These are phyloP conservation scores for Zelonia costaricensis DNA, from an alignment of 208 protist species.

Conservation along the genomic window DNA sequence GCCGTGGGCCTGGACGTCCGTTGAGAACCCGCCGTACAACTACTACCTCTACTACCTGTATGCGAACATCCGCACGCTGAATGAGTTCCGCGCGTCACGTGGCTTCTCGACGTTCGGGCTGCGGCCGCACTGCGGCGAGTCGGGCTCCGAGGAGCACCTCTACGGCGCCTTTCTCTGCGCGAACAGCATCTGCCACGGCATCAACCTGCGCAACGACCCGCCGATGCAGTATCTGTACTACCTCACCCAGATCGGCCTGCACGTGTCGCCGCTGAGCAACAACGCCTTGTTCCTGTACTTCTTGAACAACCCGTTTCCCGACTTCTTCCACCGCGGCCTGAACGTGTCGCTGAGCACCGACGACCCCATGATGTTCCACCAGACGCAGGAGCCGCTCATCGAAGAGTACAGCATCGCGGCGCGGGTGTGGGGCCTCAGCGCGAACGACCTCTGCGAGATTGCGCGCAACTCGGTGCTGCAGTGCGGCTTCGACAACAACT, in stretches of 20 bases:
- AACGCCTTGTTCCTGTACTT: constrained; percentile 99
- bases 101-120: constrained; percentile 96
- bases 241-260: constrained; percentile 97
- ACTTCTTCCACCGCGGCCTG: constrained; percentile 96
- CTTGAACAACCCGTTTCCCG: constrained; percentile 96
- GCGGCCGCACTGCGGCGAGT: constrained; percentile 98
- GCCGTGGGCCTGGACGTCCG: constrained; percentile 93
- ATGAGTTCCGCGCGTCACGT: constrained; percentile 92
- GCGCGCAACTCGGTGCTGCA: constrained; percentile 92
- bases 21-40: constrained; percentile 98
- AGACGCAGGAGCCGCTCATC: constrained; percentile 95
- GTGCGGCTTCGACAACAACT: constrained; percentile 88
- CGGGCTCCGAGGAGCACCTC: constrained; percentile 93
- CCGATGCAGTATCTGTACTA: constrained; percentile 99
- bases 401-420: constrained; percentile 95
- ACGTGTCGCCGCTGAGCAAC: constrained; percentile 99
- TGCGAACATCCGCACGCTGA: constrained; percentile 98
- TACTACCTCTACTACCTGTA: constrained; percentile 99
- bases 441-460: constrained; percentile 93
- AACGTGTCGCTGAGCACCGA: constrained; percentile 99
- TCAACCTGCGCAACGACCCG: constrained; percentile 94
- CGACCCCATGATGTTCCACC: constrained; percentile 97
- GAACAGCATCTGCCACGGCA: constrained; percentile 98
- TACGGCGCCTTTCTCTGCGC: constrained; percentile 94
- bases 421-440: constrained; percentile 88